Evolutionary conservation across 768 basidiomycete genomes (phyloP).

Genomic region (Dioszegia aurantiaca): DNA sequence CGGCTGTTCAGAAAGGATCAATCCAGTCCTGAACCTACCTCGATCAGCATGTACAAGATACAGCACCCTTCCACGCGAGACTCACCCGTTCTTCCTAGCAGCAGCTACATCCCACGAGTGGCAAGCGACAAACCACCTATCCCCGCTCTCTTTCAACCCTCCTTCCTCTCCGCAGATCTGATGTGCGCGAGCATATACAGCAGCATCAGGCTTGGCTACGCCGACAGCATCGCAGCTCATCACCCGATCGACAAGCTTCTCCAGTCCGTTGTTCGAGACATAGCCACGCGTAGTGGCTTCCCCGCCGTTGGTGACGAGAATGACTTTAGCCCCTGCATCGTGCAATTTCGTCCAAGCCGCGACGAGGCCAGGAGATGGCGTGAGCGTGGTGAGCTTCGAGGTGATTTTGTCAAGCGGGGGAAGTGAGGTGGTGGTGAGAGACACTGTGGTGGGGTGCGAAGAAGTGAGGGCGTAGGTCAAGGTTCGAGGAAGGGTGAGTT

Average conservation of each 20-base stretch:
- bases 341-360: constrained; percentile 15
- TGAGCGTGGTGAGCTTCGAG: constrained; percentile 15
- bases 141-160: constrained; percentile 1
- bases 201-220: constrained; percentile 25
- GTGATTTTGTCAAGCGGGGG: constrained; percentile 20
- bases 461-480: constrained; percentile 22
- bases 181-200: constrained; percentile 26
- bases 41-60: constrained; percentile 2
- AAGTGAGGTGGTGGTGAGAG: neutral
- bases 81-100: constrained; percentile 34
- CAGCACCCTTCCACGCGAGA: neutral
- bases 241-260: constrained; percentile 18
- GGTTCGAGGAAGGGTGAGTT: constrained; percentile 20
- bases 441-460: constrained; percentile 5
- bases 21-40: constrained; percentile 31
- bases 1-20: constrained; percentile 25
- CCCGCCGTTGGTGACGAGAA: constrained; percentile 34
- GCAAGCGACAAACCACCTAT: constrained; percentile 39
- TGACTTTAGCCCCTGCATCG: constrained; percentile 15
- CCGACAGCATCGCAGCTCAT: constrained; percentile 36
- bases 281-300: constrained; percentile 31
- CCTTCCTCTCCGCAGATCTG: constrained; percentile 14
- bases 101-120: constrained; percentile 36
- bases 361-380: constrained; percentile 18
- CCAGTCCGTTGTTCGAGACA: constrained; percentile 18